Evolutionary conservation across 2,329 filamentous ascomycete genomes (phyloP), one percentile per base, ranked within the genome.

Genomic region (Sporothrix schenckii): DNA sequence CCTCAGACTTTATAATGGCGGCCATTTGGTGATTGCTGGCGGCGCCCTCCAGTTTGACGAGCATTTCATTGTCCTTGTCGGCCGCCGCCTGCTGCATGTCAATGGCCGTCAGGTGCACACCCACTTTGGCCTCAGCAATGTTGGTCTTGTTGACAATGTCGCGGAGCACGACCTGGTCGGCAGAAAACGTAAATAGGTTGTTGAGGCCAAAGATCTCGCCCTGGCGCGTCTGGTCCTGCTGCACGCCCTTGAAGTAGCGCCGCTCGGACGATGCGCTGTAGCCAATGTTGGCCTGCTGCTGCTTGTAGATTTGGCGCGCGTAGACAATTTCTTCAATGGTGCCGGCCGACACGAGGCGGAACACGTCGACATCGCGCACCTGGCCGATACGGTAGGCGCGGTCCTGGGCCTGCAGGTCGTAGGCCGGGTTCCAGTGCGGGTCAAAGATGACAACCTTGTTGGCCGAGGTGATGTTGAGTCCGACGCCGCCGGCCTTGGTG

Each of bases 91-190:
- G 83, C 19, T 90, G 86, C 75, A 92, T 84, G 72, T 96, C 88
- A 21, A 97, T 85, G 69, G 92, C 90, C n/a, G 90, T 85, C 41
- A 97, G 88, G 39, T 88, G 86, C 11, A 98, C 91, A 0, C 93
- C 94, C 0, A 91, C 93, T 77, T 90, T 92, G 54, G 92, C 92
- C 81, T 99, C 95, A 4, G 95, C 95, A 67, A 99, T 89, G 76
- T 99, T 99, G 39, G 95, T 98, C 80, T 97, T 97, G 83, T 98
- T 97, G 75, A 99, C 93, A 75, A 99, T 98, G 70, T 97, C 93
- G n/a, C 92, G 88, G 5, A 98, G 85, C 16, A 97, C 85, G 14
- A 96, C 87, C 72, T 91, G 91, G 74, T 94, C 88, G 63, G 88
- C 87, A 73, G 93, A 89, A 73, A 92, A 97, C 0, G 88, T 88